Conservation (phyloP, 169 alveolate species). For the Besnoitia besnoiti region DNA sequence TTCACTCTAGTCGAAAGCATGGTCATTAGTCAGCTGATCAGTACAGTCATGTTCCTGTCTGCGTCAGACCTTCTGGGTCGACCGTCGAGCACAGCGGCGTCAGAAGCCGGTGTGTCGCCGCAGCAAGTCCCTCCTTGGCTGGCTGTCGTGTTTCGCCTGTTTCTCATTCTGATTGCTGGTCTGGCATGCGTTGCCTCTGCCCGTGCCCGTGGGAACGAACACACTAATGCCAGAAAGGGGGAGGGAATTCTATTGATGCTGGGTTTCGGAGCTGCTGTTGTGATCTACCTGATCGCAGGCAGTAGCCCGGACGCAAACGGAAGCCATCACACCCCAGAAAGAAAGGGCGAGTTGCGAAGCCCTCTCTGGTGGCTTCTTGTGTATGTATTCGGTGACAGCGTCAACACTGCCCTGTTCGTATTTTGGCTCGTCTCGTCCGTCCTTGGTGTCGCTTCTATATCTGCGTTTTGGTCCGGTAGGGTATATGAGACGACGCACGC, state of each 20-base stretch:
- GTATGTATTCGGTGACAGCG: background rate
- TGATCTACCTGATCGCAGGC: background rate
- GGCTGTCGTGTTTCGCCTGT: background rate
- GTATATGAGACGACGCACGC: background rate
- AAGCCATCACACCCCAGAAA: background rate
- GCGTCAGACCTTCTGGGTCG: background rate
- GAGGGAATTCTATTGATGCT: background rate
- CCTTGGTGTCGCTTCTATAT: background rate
- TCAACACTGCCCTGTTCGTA: background rate
- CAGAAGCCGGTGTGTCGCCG: background rate
- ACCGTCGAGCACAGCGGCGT: background rate
- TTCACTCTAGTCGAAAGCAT: background rate
- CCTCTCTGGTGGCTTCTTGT: background rate
- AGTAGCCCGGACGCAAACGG: background rate
- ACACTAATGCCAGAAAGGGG: background rate
- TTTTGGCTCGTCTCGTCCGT: background rate
- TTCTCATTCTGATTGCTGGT: background rate
- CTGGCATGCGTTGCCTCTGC: background rate
- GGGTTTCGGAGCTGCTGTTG: background rate
- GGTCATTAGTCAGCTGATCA: constrained; percentile 14
- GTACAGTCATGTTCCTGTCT: background rate
- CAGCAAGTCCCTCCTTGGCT: background rate
- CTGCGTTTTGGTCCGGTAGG: background rate
- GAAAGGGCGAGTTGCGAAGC: background rate
- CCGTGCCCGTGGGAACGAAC: background rate